A percentile compares a stretch with the other conserved stretches of the same genome.
Evolutionary conservation across 768 basidiomycete genomes (phyloP).

Genomic region (Gloeostereum incarnatum): DNA sequence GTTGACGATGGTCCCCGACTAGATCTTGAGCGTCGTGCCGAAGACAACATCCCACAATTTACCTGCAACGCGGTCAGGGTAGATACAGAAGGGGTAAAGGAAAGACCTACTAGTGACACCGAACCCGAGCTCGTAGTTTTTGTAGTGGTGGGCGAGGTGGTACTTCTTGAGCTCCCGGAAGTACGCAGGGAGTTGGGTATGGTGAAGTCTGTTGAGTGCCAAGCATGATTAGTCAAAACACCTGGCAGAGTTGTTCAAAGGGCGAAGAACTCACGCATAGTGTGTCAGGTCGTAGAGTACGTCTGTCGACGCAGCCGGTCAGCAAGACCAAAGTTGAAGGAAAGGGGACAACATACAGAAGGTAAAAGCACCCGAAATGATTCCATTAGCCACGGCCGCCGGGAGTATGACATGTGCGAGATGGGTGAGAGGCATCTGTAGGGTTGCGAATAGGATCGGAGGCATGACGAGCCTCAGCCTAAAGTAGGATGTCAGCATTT

Average conservation of each 20-base stretch:
- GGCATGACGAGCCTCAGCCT: slow-evolving; percentile 97
- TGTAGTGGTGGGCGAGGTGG: slow-evolving; percentile 96
- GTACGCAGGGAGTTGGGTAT: slow-evolving; percentile 79
- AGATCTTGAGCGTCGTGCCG: no score
- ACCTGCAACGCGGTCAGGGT: slow-evolving; percentile 26
- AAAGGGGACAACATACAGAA: slow-evolving; percentile 47
- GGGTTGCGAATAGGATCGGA: slow-evolving; percentile 64
- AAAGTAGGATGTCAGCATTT: slow-evolving; percentile 1
- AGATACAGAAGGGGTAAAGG: neutral
- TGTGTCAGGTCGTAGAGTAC: slow-evolving; percentile 87
- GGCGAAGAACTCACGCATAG: slow-evolving; percentile 57
- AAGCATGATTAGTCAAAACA: slow-evolving; percentile 10
- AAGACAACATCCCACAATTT: slow-evolving; percentile 95
- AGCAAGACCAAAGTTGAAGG: slow-evolving; percentile 1
- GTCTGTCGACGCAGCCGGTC: slow-evolving; percentile 30
- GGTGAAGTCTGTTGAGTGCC: slow-evolving; percentile 51
- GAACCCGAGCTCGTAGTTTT: slow-evolving; percentile 96
- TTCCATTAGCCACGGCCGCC: slow-evolving; percentile 76
- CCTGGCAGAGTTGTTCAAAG: neutral
- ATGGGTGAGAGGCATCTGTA: slow-evolving; percentile 81
- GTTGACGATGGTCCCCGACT: no score
- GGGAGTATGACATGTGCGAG: slow-evolving; percentile 83
- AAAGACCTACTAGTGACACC: slow-evolving; percentile 77
- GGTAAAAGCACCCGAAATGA: slow-evolving; percentile 75
- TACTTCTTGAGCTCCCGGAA: slow-evolving; percentile 93